Evolutionary conservation across 768 basidiomycete genomes (phyloP).

Genomic region (Tricholoma furcatifolium): DNA sequence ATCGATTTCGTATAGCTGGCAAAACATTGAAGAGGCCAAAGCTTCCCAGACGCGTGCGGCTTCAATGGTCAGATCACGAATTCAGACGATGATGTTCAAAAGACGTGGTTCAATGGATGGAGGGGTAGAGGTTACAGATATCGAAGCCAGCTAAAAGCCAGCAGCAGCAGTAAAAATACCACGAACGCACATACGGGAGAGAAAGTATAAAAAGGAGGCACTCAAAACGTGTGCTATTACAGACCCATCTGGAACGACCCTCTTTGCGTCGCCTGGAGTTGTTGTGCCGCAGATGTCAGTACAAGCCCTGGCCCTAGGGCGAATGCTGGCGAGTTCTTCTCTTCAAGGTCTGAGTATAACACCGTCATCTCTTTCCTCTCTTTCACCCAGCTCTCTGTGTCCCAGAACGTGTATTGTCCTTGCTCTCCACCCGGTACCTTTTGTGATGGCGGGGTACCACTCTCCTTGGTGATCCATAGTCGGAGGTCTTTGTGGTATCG

Average conservation of each 20-base stretch:
- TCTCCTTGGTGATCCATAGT: conserved; percentile 86
- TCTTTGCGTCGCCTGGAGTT: conserved; percentile 37
- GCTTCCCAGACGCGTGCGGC: no score
- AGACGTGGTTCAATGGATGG: conserved; percentile 7
- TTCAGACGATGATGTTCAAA: no score
- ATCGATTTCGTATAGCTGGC: no score
- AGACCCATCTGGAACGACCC: conserved; percentile 53
- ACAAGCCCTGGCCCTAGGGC: conserved; percentile 47
- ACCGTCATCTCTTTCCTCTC: conserved; percentile 78
- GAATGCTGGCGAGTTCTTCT: conserved; percentile 67
- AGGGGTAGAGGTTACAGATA: background rate
- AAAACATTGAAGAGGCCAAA: no score
- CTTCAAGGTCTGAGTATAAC: conserved; percentile 71
- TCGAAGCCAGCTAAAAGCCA: conserved; percentile 13
- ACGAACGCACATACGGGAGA: conserved; percentile 6
- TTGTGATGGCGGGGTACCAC: conserved; percentile 69
- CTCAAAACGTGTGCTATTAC: conserved; percentile 28
- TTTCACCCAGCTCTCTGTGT: conserved; percentile 76
- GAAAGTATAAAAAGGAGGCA: conserved; percentile 27
- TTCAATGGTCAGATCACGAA: no score
- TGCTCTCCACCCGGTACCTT: conserved; percentile 82
- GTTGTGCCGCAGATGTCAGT: conserved; percentile 35
- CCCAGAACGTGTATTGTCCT: conserved; percentile 90
- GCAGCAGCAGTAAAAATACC: conserved; percentile 10
- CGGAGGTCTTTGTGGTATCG: conserved; percentile 92